A percentile compares a stretch with the other conserved stretches of the same genome.
Evolutionary conservation across 2,329 filamentous ascomycete genomes (phyloP).

Genomic region (Pestalotiopsis sp.): DNA sequence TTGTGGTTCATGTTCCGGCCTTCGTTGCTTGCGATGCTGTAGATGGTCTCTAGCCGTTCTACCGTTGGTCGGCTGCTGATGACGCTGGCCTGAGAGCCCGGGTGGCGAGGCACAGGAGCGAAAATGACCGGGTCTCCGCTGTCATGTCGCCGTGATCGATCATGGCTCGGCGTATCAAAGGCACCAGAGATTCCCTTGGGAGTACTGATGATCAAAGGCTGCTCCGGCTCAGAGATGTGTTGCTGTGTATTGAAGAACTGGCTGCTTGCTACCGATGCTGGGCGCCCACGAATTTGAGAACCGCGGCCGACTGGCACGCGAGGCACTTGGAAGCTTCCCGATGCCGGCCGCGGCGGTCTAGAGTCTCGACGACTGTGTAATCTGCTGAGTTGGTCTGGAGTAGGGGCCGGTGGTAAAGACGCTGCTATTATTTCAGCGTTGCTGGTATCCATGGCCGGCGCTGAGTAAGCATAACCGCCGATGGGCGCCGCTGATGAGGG

Average conservation of each 20-base stretch:
- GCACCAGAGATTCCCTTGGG: conserved; percentile 55
- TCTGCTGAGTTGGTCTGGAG: conserved; percentile 39
- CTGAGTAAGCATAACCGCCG: conserved; percentile 41
- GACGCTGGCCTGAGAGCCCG: conserved; percentile 37
- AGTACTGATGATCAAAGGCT: conserved; percentile 62
- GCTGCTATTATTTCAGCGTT: conserved; percentile 33
- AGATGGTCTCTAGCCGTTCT: conserved; percentile 57
- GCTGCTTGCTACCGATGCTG: conserved; percentile 22
- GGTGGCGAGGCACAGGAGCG: conserved; percentile 54
- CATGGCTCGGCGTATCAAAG: conserved; percentile 45
- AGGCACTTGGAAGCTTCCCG: conserved; percentile 42
- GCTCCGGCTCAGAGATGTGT: conserved; percentile 39
- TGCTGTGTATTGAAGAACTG: conserved; percentile 23
- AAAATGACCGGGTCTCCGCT: conserved; percentile 47
- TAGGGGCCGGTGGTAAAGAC: conserved; percentile 38
- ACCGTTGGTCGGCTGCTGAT: conserved; percentile 44
- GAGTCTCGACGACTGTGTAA: conserved; percentile 38
- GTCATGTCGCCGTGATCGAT: conserved; percentile 25
- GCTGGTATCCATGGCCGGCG: conserved; percentile 33
- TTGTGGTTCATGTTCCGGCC: conserved; percentile 17
- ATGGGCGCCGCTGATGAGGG: conserved; percentile 22
- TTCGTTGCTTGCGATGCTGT: conserved; percentile 35
- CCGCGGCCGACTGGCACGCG: conserved; percentile 39
- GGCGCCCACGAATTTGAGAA: conserved; percentile 20
- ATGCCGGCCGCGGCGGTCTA: conserved; percentile 40